A percentile compares a stretch with the other conserved stretches of the same genome.
Conservation (phyloP, 2,329 filamentous ascomycete genomes). For the Monilinia fructigena region DNA sequence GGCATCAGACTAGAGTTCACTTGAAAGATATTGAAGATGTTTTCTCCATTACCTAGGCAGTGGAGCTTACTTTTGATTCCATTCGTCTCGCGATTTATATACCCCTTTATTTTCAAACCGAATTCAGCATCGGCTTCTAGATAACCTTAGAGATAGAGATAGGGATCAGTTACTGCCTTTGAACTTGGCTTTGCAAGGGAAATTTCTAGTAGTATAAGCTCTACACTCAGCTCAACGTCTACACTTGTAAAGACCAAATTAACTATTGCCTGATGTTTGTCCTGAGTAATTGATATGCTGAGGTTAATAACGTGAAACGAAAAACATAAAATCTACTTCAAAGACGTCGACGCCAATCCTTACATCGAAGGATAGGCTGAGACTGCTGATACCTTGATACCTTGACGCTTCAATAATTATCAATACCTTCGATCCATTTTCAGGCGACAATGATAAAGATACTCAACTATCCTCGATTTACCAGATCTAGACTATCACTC, state of each 20-base stretch:
- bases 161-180: too few relatives aligned
- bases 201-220: neutral
- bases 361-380: neutral
- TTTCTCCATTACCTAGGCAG: too few relatives aligned
- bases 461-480: neutral
- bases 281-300: too few relatives aligned
- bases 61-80: neutral
- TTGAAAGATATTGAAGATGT: neutral
- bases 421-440: neutral
- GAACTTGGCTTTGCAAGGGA: too few relatives aligned
- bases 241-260: neutral
- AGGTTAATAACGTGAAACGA: too few relatives aligned
- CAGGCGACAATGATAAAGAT: neutral
- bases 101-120: slow-evolving; percentile 6
- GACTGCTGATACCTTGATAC: neutral
- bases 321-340: neutral
- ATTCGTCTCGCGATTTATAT: neutral
- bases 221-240: neutral
- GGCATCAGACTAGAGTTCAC: neutral
- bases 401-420: neutral
- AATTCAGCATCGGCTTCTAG: too few relatives aligned
- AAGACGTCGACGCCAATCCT: neutral
- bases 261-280: neutral
- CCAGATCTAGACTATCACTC: neutral
- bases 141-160: too few relatives aligned